Percentiles rank a stretch among this genome's conserved stretches.
Evolutionary conservation across 2,329 filamentous ascomycete genomes (phyloP).

Genomic region (Tolypocladium inflatum): DNA sequence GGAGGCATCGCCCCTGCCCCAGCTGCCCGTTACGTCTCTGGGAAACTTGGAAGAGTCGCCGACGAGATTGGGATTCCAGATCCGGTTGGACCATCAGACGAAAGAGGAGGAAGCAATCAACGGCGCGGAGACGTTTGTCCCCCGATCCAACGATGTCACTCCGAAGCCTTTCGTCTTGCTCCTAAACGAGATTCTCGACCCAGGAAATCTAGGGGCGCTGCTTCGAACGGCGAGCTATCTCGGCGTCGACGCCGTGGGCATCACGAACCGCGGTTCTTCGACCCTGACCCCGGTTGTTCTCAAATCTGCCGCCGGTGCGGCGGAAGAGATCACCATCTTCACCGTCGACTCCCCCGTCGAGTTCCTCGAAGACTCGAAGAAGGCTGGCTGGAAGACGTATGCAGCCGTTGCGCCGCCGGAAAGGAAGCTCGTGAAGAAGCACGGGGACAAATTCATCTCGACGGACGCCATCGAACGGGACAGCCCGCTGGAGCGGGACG

Average conservation of each 20-base stretch:
- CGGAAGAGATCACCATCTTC: conserved; percentile 70
- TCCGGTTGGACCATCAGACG: conserved; percentile 58
- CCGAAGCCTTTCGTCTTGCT: conserved; percentile 63
- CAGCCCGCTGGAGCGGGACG: conserved; percentile 47
- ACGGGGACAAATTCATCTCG: conserved; percentile 36
- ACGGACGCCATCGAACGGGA: conserved; percentile 36
- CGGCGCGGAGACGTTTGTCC: conserved; percentile 46
- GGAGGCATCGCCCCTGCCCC: conserved; percentile 76
- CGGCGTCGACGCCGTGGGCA: conserved; percentile 74
- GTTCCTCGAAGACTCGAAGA: conserved; percentile 61
- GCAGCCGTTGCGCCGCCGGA: conserved; percentile 53
- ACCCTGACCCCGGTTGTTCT: conserved; percentile 67
- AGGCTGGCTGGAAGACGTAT: conserved; percentile 74
- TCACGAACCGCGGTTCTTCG: conserved; percentile 66
- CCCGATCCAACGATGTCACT: conserved; percentile 16
- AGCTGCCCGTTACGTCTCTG: conserved; percentile 54
- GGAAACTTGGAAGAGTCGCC: conserved; percentile 35
- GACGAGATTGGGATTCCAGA: conserved; percentile 40
- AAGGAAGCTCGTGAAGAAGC: conserved; percentile 20
- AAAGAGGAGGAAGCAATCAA: conserved; percentile 68
- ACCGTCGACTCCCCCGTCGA: conserved; percentile 54
- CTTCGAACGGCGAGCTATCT: conserved; percentile 83
- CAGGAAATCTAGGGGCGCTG: conserved; percentile 84
- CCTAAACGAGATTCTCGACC: conserved; percentile 70
- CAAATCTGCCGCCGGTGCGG: conserved; percentile 82